phyloP scores from a whole-genome alignment of 805 yeast genomes.

The Cyberlindnera maclurae region DNA sequence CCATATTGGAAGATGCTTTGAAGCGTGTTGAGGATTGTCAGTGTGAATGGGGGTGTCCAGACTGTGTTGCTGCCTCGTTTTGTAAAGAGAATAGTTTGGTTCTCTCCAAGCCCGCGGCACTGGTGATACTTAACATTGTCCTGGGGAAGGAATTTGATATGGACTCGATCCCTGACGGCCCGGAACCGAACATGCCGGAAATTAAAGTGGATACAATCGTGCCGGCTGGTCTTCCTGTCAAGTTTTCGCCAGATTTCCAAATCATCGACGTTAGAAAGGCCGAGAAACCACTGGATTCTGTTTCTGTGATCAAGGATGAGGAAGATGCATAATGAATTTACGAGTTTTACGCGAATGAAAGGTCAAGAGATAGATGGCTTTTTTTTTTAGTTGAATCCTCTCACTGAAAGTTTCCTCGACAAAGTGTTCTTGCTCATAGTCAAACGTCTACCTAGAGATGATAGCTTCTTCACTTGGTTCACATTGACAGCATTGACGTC shows the following conservation, averaged over 20 bases:
- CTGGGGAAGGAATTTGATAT: conserved; percentile 46
- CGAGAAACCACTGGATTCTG: conserved; percentile 7
- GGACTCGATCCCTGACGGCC: conserved; percentile 52
- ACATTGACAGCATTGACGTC: conserved; percentile 33
- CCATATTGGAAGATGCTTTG: conserved; percentile 53
- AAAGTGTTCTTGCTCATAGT: conserved; percentile 30
- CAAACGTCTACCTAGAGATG: conserved; percentile 24
- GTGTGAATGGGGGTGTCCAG: conserved; percentile 64
- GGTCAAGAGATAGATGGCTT: too few relatives aligned
- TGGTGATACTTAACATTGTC: conserved; percentile 56
- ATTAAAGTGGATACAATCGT: conserved; percentile 62
- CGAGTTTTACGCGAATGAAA: neutral
- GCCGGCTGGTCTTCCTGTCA: conserved; percentile 47
- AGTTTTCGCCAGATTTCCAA: conserved; percentile 55
- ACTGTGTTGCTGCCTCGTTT: conserved; percentile 75
- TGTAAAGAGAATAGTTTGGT: conserved; percentile 82
- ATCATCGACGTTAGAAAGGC: conserved; percentile 35
- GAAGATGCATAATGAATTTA: neutral
- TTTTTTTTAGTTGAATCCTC: conserved; percentile 11
- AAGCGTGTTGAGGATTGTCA: conserved; percentile 56
- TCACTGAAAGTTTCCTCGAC: conserved; percentile 28
- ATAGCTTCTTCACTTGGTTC: conserved; percentile 27
- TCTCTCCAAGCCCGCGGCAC: conserved; percentile 80
- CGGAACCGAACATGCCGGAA: conserved; percentile 69
- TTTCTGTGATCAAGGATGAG: neutral